Conservation (phyloP, 257 asterid species). For the Solanum etuberosum region DNA sequence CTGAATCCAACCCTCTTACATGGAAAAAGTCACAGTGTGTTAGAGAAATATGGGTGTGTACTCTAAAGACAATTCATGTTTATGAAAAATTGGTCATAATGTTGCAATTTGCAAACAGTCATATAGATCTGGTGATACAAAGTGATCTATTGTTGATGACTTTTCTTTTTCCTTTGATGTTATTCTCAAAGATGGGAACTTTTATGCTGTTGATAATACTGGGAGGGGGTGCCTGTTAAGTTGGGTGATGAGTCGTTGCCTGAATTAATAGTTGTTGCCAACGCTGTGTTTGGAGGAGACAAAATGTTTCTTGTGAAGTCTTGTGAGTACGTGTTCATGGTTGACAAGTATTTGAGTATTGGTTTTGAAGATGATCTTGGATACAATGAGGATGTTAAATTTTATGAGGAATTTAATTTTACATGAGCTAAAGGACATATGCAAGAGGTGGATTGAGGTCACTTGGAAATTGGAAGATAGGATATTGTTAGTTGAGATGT, state of each 20-base stretch:
- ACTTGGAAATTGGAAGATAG: conserved; percentile 35
- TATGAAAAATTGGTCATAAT: conserved; percentile 52
- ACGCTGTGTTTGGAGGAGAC: too few species aligned
- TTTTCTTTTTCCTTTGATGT: conserved; percentile 54
- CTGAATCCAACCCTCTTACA: conserved; percentile 11
- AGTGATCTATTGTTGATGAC: conserved; percentile 53
- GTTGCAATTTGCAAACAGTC: too few species aligned
- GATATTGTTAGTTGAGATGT: conserved; percentile 64
- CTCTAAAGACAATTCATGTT: conserved; percentile 44
- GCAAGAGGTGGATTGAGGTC: conserved; percentile 47
- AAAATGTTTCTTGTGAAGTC: conserved; percentile 64
- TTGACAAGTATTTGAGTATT: conserved; percentile 49
- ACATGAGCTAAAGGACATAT: neutral
- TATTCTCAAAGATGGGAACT: conserved; percentile 31
- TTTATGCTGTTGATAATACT: conserved; percentile 48
- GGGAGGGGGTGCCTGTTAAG: conserved; percentile 47
- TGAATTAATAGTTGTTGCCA: conserved; percentile 21
- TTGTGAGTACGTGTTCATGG: conserved; percentile 43
- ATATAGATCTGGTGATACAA: conserved; percentile 52
- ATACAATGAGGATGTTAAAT: neutral
- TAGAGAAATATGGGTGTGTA: conserved; percentile 18
- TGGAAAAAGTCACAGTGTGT: conserved; percentile 55
- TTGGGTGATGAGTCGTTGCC: conserved; percentile 8
- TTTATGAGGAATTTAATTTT: neutral
- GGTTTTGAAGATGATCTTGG: neutral